Evolutionary conservation across 1,139 yeast species (phyloP).

Genomic region (Candida sp.): DNA sequence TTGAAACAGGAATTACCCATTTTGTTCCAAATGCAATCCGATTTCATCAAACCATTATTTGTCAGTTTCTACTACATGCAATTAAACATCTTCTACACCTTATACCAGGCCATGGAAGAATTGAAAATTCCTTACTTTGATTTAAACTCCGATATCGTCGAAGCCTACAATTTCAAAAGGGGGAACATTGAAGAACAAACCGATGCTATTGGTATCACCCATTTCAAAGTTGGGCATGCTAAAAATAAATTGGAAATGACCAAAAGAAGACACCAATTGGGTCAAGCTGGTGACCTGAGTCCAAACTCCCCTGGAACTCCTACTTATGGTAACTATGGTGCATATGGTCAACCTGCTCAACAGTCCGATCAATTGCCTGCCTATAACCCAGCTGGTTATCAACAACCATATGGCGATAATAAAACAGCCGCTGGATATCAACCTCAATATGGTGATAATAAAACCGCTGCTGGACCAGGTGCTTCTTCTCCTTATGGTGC

Average conservation of each 20-base stretch:
- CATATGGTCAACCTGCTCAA: constrained; percentile 17
- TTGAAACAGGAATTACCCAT: constrained; percentile 86
- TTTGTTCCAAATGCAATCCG: constrained; percentile 83
- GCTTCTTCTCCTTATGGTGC: constrained; percentile 16
- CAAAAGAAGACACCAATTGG: constrained; percentile 52
- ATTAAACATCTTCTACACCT: constrained; percentile 89
- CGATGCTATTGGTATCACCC: constrained; percentile 83
- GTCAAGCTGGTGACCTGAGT: constrained; percentile 31
- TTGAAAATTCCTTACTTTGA: constrained; percentile 97
- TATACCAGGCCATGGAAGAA: constrained; percentile 88
- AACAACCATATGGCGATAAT: too few relatives aligned
- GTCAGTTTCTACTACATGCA: constrained; percentile 97
- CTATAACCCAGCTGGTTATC: constrained; percentile 22
- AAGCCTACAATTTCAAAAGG: constrained; percentile 74
- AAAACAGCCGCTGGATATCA: too few relatives aligned
- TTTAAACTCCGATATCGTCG: constrained; percentile 74
- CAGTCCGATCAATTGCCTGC: constrained; percentile 24
- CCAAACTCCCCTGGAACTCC: constrained; percentile 32
- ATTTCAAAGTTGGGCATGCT: constrained; percentile 87
- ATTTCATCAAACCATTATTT: constrained; percentile 88
- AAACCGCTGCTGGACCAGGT: constrained; percentile 4
- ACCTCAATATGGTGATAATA: constrained; percentile 6
- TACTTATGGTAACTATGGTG: constrained; percentile 21
- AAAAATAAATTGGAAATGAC: constrained; percentile 80
- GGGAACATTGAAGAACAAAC: constrained; percentile 90